phyloP scores from a whole-genome alignment of 768 basidiomycete species.

The Gyrodon lividus region DNA sequence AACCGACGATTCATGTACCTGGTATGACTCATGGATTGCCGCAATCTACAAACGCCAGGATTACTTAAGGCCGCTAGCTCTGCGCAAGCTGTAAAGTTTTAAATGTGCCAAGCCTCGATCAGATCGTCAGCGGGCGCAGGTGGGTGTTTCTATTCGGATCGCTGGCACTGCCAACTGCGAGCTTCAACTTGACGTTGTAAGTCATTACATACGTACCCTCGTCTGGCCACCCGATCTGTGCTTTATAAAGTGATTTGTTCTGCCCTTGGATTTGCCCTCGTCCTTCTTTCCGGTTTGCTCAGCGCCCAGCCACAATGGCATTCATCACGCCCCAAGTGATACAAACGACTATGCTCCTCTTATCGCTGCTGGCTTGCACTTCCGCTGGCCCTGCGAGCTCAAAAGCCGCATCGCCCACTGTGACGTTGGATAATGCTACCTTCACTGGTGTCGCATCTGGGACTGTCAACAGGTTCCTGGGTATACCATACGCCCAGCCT shows the following conservation, averaged over 20 bases:
- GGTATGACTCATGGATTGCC: too few species aligned
- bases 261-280: background rate
- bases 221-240: too few species aligned
- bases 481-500: conserved; percentile 55
- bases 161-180: too few species aligned
- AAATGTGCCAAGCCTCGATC: too few species aligned
- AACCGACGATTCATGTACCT: too few species aligned
- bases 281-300: background rate
- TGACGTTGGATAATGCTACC: conserved; percentile 44
- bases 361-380: background rate
- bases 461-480: conserved; percentile 41
- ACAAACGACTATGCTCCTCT: background rate
- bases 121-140: too few species aligned
- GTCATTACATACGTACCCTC: too few species aligned
- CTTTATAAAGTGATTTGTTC: background rate
- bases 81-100: too few species aligned
- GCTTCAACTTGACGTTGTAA: too few species aligned
- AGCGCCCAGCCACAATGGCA: background rate
- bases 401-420: conserved; percentile 6
- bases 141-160: too few species aligned
- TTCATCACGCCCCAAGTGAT: background rate
- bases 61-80: too few species aligned
- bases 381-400: background rate
- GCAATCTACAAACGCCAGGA: too few species aligned
- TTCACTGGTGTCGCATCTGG: conserved; percentile 41